Conservation (phyloP, 306 rosid genomes). For the Sicyos baderoa region DNA sequence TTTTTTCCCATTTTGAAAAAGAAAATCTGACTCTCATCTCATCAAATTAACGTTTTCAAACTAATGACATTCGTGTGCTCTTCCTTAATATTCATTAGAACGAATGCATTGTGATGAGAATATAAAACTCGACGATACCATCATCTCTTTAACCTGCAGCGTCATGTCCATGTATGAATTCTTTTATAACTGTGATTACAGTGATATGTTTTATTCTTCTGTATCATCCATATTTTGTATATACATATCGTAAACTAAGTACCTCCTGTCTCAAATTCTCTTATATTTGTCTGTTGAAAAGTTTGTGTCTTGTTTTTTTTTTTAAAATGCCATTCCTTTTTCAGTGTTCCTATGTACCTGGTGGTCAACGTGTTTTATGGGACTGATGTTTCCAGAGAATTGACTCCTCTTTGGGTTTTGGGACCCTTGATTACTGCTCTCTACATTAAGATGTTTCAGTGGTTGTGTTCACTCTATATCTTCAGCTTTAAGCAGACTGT, state of each 20-base stretch:
- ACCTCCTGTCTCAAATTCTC: not conserved
- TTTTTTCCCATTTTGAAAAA: not conserved
- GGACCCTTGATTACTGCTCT: conserved; percentile 63
- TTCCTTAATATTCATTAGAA: not conserved
- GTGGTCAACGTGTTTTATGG: conserved; percentile 55
- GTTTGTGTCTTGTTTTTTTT: no score
- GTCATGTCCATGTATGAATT: not conserved
- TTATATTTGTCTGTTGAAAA: not conserved
- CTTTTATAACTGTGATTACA: not conserved
- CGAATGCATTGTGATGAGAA: not conserved
- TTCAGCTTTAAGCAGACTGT: conserved; percentile 71
- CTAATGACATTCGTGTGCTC: not conserved
- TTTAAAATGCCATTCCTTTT: conserved; percentile 7
- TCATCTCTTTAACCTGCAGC: not conserved
- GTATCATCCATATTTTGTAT: not conserved
- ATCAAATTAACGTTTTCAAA: not conserved
- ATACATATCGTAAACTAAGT: not conserved
- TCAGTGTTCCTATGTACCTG: conserved; percentile 71
- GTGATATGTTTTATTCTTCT: not conserved
- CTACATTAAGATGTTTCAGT: conserved; percentile 47
- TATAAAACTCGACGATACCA: not conserved
- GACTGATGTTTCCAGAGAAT: conserved; percentile 67
- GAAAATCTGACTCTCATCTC: not conserved
- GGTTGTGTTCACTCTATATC: conserved; percentile 47
- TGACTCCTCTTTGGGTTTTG: conserved; percentile 73